Conservation (phyloP, 1,139 yeast species). For the Candida frijolesensis region DNA sequence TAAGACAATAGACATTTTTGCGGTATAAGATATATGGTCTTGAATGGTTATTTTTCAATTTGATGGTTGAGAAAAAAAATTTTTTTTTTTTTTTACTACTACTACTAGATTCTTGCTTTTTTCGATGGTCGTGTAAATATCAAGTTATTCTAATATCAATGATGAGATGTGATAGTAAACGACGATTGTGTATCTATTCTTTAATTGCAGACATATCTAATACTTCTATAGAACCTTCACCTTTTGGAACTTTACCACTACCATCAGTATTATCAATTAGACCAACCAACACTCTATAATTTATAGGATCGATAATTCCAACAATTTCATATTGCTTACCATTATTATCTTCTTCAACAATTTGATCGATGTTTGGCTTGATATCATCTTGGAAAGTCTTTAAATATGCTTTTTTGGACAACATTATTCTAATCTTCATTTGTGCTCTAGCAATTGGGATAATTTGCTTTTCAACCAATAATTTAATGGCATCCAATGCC, state of each 20-base stretch:
- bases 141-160: not conserved
- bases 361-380: slow-evolving; percentile 50
- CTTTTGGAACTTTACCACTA: slow-evolving; percentile 45
- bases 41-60: not conserved
- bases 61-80: slow-evolving; percentile 2
- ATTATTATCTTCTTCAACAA: slow-evolving; percentile 53
- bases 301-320: slow-evolving; percentile 87
- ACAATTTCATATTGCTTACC: slow-evolving; percentile 58
- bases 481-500: slow-evolving; percentile 88
- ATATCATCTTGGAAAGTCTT: slow-evolving; percentile 49
- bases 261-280: slow-evolving; percentile 52
- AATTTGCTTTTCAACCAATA: slow-evolving; percentile 73
- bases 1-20: slow-evolving; percentile 38
- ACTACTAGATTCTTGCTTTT: not conserved
- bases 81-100: not conserved
- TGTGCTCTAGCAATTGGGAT: slow-evolving; percentile 94
- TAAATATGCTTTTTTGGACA: slow-evolving; percentile 54
- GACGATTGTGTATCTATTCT: slow-evolving; percentile 29
- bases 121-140: not conserved
- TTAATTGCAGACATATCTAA: slow-evolving; percentile 87
- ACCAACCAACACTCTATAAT: slow-evolving; percentile 63
- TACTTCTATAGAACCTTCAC: slow-evolving; percentile 76
- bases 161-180: not conserved
- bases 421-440: slow-evolving; percentile 74
- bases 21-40: not conserved